Evolutionary conservation across 2,329 filamentous ascomycete species (phyloP).

Genomic region (Stagonosporopsis vannaccii): DNA sequence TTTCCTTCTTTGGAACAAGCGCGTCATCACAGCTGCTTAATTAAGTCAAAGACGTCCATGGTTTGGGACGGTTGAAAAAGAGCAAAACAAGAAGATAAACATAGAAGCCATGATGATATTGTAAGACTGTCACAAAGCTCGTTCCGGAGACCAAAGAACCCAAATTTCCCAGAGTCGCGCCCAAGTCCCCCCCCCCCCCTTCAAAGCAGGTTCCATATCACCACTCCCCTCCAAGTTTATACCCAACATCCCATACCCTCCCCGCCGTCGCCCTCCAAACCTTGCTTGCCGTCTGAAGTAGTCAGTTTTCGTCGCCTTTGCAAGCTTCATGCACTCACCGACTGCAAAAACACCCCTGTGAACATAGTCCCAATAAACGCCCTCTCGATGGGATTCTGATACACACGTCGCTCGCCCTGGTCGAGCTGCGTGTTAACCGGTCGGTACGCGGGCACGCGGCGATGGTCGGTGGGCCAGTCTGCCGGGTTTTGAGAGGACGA

Average conservation of each 20-base stretch:
- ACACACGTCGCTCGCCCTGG: conserved; percentile 53
- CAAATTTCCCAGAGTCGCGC: too few relatives aligned
- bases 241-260: conserved; percentile 58
- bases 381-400: conserved; percentile 54
- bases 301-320: not conserved
- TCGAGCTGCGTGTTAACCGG: conserved; percentile 56
- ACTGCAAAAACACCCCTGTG: conserved; percentile 55
- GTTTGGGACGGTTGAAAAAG: too few relatives aligned
- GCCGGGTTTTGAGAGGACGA: conserved; percentile 35
- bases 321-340: conserved; percentile 41
- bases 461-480: conserved; percentile 58
- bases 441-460: conserved; percentile 57
- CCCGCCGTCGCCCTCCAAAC: conserved; percentile 61
- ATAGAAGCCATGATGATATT: not conserved
- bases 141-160: too few relatives aligned
- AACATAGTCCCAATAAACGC: conserved; percentile 61
- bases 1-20: not conserved
- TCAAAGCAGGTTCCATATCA: too few relatives aligned
- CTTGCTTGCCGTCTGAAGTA: conserved; percentile 50
- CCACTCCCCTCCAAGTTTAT: conserved; percentile 64
- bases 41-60: too few relatives aligned
- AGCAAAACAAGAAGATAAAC: too few relatives aligned
- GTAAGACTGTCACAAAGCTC: not conserved
- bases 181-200: too few relatives aligned
- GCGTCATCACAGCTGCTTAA: not conserved